These are phyloP conservation scores for Cyberlindnera mississippiensis DNA, from an alignment of 805 yeast genomes.

Conservation along the genomic window DNA sequence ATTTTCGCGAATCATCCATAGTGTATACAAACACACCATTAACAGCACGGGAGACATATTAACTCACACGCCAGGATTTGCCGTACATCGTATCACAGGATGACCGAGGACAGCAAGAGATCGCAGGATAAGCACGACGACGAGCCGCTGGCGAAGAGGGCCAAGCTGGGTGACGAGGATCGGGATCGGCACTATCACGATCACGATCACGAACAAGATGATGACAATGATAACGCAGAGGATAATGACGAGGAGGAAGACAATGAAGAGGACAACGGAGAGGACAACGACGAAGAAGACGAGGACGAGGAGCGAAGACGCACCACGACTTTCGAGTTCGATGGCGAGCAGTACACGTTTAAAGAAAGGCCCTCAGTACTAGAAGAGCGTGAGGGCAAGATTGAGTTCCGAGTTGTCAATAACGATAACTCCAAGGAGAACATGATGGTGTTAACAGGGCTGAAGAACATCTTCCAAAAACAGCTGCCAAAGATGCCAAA, in stretches of 20 bases:
- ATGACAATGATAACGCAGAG: constrained; percentile 23
- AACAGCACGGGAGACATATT: no score
- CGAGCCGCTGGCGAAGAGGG: constrained; percentile 28
- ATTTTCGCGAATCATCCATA: no score
- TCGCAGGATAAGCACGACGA: constrained; percentile 22
- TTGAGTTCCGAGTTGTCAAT: constrained; percentile 94
- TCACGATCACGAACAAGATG: constrained; percentile 26
- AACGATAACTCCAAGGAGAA: constrained; percentile 87
- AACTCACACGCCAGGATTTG: no score
- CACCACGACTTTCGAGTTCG: constrained; percentile 43
- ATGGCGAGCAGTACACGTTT: constrained; percentile 76
- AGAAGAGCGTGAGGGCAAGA: constrained; percentile 89
- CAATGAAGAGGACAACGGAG: constrained; percentile 24
- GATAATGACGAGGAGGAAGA: constrained; percentile 25
- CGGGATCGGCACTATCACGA: constrained; percentile 10
- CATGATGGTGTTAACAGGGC: constrained; percentile 88
- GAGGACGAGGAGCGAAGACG: constrained; percentile 34
- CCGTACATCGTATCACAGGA: no score
- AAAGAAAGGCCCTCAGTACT: constrained; percentile 91
- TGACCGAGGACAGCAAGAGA: constrained; percentile 20
- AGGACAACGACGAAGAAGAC: constrained; percentile 26
- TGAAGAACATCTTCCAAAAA: constrained; percentile 93
- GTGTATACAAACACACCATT: no score
- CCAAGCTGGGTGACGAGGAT: constrained; percentile 24
- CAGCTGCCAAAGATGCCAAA: constrained; percentile 99